Base-by-base conservation (phyloP, 331 rosid species). In the Acacia pycnantha region DNA sequence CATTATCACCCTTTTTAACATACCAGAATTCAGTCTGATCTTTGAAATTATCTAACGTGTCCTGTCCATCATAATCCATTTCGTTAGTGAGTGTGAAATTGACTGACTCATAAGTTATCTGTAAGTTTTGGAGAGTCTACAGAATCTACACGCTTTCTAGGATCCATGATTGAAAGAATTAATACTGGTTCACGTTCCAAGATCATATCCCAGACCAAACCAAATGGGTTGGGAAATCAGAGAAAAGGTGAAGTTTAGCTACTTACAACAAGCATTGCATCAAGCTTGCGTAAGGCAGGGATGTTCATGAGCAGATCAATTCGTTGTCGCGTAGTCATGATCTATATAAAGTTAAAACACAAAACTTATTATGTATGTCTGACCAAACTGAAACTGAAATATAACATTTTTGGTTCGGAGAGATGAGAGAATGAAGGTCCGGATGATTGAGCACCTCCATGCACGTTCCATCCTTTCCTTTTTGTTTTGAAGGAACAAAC, bases 321-420 rank as follows among this genome's bases (percentile, higher is more conserved):
- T 88, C 99, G 87, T 90, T 93, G 97, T 21, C 90, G 74, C 15
- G 97, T 96, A 22, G 93, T 90, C 99, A 93, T 93, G 79, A 96
- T 93, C 99, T 37, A 37, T 95, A 62, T 61, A 67, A 13, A 27
- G 40, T 27, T 31, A 62, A 62, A 62, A 62, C 4, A 14, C 10
- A 26, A 1, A 26, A 26, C 2, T 62, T 62, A 24, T 26, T 26
- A 4, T 4, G 21, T 14, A 62, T 11, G 37, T 59, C 35, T 11
- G 31, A 59, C 18, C 35, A 26, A 58, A 59, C 35, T 62, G 68
- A 62, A 27, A 24, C 18, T 61, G 68, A 61, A 27, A 24, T 12
- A 3, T 54, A 58, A 62, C 68, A 27, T 33, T 33, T 31, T 33
- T 67, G 22, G 43, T 37, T 43, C 12, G 12, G 4, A 31, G 73